A percentile compares a stretch with the other conserved stretches of the same genome.
phyloP scores from a whole-genome alignment of 1,284 basidiomycete species.

The Heterobasidion occidentale region DNA sequence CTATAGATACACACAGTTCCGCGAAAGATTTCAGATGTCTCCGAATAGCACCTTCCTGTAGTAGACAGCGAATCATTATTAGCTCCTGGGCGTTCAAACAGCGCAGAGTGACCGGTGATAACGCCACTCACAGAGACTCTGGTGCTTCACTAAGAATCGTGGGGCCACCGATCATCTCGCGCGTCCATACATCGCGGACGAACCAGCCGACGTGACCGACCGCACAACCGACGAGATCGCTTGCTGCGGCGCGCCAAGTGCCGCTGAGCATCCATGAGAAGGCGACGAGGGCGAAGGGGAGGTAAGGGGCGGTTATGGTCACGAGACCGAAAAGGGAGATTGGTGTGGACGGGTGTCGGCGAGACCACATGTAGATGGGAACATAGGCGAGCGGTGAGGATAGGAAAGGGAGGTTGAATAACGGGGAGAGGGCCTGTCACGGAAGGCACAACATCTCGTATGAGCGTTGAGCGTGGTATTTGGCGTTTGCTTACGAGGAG shows the following conservation, averaged over 20 bases:
- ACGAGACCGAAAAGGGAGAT: slow-evolving; percentile 93
- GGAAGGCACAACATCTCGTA: neutral
- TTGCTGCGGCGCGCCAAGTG: slow-evolving; percentile 78
- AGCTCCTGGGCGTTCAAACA: neutral
- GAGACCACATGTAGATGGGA: slow-evolving; percentile 94
- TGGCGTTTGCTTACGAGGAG: slow-evolving; percentile 56
- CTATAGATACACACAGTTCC: neutral
- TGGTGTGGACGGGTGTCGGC: slow-evolving; percentile 89
- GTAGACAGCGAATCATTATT: slow-evolving; percentile 5
- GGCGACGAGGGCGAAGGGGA: slow-evolving; percentile 83
- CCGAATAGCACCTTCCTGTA: slow-evolving; percentile 60
- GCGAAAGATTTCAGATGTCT: slow-evolving; percentile 29
- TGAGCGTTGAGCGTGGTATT: neutral
- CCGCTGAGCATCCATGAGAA: slow-evolving; percentile 90
- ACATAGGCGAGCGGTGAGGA: slow-evolving; percentile 87
- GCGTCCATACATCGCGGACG: slow-evolving; percentile 88
- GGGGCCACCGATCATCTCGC: slow-evolving; percentile 80
- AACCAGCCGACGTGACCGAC: slow-evolving; percentile 94
- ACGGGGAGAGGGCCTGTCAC: slow-evolving; percentile 68
- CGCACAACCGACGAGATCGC: slow-evolving; percentile 81
- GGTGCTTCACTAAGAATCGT: slow-evolving; percentile 77
- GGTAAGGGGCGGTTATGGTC: slow-evolving; percentile 92
- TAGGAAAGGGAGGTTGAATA: slow-evolving; percentile 87
- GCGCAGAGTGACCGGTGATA: neutral
- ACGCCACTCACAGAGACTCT: slow-evolving; percentile 58